Evolutionary conservation across 306 rosid genomes (phyloP), one percentile per base, ranked within the genome.

Genomic region (Begonia masoniana): DNA sequence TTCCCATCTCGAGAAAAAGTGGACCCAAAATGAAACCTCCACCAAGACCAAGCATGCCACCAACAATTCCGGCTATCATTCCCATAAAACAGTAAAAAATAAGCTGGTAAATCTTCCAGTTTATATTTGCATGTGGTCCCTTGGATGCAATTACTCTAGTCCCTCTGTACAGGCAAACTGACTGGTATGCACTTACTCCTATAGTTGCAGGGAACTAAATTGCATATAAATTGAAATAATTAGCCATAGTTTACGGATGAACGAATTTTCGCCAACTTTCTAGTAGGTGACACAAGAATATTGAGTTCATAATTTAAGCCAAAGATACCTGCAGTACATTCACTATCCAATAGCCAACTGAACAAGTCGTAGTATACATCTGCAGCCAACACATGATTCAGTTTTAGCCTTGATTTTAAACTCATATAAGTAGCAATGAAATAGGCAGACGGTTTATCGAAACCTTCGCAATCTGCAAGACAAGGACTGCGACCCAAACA

Each of bases 1-100:
- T 61, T 60, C 99, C 99, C 6, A 91, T 70, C 78, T 91, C 99
- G 53, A 91, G 65, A 74, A 91, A 91, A 52, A 91, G 77, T 2
- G 99, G 96, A 41, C 99, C 99, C 96, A 91, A 85, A 41, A 91
- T 65, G 39, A 81, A 91, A 36, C 99, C 99, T 45, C 99, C 99
- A 58, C 99, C 99, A 13, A 91, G 73, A 55, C 99, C 99, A 15
- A 91, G 83, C 75, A 91, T 55, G 41, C 99, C 99, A 47, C 99
- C 99, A 13, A 86, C 88, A 23, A 91, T 2, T 51, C 99, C 99
- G 4, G 96, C 99, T 35, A 91, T 5, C 15, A 91, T 0, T 4
- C 96, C 99, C 26, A 66, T 61, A 57, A 68, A 13, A 66, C 94
- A 83, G 61, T 86, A 86, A 52, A 74, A 41, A 49, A 62, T 4